These are phyloP conservation scores for Bipolaris cookei DNA, from an alignment of 2,329 filamentous ascomycete species.

Conservation along the genomic window DNA sequence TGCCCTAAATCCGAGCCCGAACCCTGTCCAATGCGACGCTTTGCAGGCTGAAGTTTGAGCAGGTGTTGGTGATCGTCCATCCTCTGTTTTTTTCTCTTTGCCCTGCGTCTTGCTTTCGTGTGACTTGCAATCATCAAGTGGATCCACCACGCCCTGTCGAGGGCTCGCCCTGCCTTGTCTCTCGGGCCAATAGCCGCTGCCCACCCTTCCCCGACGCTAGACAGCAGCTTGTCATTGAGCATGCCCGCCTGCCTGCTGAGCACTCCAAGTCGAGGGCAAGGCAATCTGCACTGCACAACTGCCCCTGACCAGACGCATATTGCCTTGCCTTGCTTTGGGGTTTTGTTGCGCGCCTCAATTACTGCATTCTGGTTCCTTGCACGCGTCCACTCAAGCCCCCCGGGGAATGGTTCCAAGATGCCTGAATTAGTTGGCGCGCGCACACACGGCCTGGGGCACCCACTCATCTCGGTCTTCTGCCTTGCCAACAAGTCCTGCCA, in stretches of 20 bases:
- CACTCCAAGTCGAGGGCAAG: constrained; percentile 41
- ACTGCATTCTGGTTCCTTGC: constrained; percentile 15
- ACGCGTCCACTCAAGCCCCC: neutral
- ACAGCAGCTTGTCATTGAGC: constrained; percentile 20
- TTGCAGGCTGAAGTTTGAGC: constrained; percentile 44
- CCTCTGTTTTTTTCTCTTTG: constrained; percentile 34
- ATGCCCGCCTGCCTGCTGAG: constrained; percentile 23
- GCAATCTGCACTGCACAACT: constrained; percentile 48
- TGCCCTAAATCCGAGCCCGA: constrained; percentile 45
- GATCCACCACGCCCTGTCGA: constrained; percentile 18
- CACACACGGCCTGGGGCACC: constrained; percentile 18
- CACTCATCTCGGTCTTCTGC: constrained; percentile 18
- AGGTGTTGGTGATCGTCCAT: constrained; percentile 44
- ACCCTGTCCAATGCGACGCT: constrained; percentile 46
- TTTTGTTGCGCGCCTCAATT: constrained; percentile 18
- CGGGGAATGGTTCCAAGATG: constrained; percentile 4
- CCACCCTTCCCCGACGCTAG: constrained; percentile 27
- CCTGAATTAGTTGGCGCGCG: constrained; percentile 3
- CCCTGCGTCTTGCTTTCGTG: constrained; percentile 42
- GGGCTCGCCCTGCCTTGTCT: neutral
- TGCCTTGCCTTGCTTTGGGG: neutral
- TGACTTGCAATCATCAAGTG: constrained; percentile 43
- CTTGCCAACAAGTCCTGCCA: constrained; percentile 21
- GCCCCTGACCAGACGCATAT: constrained; percentile 49
- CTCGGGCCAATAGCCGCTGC: constrained; percentile 35